Evolutionary conservation across 306 rosid genomes (phyloP), one percentile per base, ranked within the genome.

Genomic region (Quercus variabilis): DNA sequence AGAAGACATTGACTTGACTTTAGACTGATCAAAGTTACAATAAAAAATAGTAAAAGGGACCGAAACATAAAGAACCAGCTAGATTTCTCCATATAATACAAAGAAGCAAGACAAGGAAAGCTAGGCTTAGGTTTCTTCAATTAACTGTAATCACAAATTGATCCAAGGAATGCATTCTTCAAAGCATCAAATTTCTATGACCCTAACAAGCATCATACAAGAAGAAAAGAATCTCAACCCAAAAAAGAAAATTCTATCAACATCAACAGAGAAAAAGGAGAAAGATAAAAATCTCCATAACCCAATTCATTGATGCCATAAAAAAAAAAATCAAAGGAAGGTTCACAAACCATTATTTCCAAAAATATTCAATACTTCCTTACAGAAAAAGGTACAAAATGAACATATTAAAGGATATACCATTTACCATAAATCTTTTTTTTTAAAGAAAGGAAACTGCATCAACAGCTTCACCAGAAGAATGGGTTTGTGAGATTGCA

Each of bases 161-260:
- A 73, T 67, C 68, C 71, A 68, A 33, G 60, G 77, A 54, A 79
- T 58, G 74, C 20, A 74, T 69, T 12, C 74, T 35, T 71, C 73
- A 79, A 78, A 83, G 86, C 76, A 85, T 74, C 85, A 74, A 35
- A 58, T 80, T 87, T 84, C 76, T 79, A 60, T 76, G 35, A 78
- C 82, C 74, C 86, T 56, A 60, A 79, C 72, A 62, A 81, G 79
- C 69, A 64, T 74, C 86, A 78, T 70, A 81, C 71, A 78, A 76
- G 62, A 83, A 86, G 71, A 28, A 56, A 75, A 51, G 70, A 58
- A 85, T 78, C 74, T 26, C 33, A 74, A 19, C 65, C 71, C 80
- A 74, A n/a, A 67, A 46, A 75, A 68, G 4, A 18, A 46, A 71
- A 55, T 43, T 21, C 55, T 60, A 15, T 4, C 70, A 4, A n/a